Evolutionary conservation across 768 basidiomycete species (phyloP), one percentile per base, ranked within the genome.

Genomic region (Boletus rubescentipes): DNA sequence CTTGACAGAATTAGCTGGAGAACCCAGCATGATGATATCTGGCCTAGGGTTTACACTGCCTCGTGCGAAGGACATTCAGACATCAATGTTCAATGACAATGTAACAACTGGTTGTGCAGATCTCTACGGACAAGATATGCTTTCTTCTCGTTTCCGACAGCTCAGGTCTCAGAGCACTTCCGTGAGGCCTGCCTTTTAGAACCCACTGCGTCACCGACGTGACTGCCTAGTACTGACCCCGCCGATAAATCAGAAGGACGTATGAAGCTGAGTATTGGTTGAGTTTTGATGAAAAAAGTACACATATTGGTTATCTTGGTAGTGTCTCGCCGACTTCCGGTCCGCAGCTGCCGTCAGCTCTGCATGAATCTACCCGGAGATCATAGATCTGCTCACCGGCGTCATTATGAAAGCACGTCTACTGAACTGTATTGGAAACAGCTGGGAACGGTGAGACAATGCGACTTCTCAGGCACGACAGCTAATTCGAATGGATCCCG

Each of bases 111-210:
- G 48, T 35, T 39, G 59, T 49, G 50, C 45, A 46, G 51, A 54
- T 64, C 49, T 55, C 42, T 26, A 35, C 37, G 38, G 34, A n/a
- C 30, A 56, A 54, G 38, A 56, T 37, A 15, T 26, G 12, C 26
- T 46, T 31, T 31, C 18, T 31, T 34, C 50, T 53, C 12, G 16
- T 54, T 54, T 61, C 21, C 21, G 59, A 52, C 15, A 36, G 20
- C 16, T 52, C 43, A 46, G 54, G 45, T 41, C 49, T 49, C 34
- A 40, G 42, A 53, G 49, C 49, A 54, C 30, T 31, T 41, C 46
- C 49, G 46, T 47, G 59, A 52, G 35, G 53, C 34, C 34, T 12
- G 32, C n/a, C 30, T 55, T 35, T 44, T 35, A 12, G 16, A 36
- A 20, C 26, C 23, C 26, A 16, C 18, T 36, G 10, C 26, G 18